A percentile compares a stretch with the other conserved stretches of the same genome.
Conservation (phyloP, 2,329 filamentous ascomycete genomes). For the Penicillium sp. region DNA sequence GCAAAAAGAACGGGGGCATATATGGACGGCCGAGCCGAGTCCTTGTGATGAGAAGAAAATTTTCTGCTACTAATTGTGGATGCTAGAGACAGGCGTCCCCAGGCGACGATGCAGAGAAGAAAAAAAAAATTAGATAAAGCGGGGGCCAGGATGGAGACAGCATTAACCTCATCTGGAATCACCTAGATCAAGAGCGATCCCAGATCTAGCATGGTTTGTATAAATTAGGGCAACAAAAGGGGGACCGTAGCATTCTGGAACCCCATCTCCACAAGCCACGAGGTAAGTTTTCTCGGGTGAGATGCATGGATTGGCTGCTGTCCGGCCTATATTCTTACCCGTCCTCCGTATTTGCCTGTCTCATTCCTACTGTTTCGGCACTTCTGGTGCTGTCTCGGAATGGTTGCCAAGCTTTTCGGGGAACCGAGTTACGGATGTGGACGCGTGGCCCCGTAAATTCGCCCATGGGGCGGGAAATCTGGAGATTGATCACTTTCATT, state of each 20-base stretch:
- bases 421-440: conserved; percentile 8
- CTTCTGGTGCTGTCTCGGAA: not conserved
- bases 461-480: conserved; percentile 8
- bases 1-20: not conserved
- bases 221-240: not conserved
- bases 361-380: conserved; percentile 2
- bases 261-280: conserved; percentile 4
- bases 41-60: conserved; percentile 1
- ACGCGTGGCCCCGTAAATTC: conserved; percentile 12
- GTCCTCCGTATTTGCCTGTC: conserved; percentile 1
- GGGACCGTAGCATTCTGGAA: conserved; percentile 12
- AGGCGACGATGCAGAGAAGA: not conserved
- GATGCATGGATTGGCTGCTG: not conserved
- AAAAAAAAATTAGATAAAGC: not conserved
- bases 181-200: not conserved
- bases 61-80: conserved; percentile 1
- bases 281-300: not conserved
- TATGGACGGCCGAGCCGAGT: not conserved
- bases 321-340: conserved; percentile 6
- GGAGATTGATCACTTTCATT: not conserved
- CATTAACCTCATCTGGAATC: not conserved
- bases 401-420: conserved; percentile 6
- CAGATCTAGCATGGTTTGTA: conserved; percentile 1
- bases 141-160: not conserved
- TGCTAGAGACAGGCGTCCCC: not conserved